Conservation (phyloP, 1,284 basidiomycete genomes). For the Abortiporus biennis region DNA sequence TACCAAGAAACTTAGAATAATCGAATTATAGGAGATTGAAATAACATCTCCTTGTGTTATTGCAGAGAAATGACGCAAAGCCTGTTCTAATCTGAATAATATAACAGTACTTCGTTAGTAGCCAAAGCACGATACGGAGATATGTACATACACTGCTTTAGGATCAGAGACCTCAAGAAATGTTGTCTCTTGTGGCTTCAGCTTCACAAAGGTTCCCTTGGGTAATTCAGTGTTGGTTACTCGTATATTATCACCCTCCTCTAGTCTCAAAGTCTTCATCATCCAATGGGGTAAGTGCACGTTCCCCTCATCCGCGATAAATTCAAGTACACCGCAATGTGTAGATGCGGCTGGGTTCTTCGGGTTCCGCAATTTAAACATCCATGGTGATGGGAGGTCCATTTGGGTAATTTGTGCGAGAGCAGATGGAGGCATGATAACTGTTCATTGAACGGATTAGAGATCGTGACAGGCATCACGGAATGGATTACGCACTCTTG, state of each 20-base stretch:
- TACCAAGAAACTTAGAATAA: constrained; percentile 92
- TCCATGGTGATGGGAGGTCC: constrained; percentile 93
- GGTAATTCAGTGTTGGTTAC: constrained; percentile 84
- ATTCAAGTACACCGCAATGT: constrained; percentile 96
- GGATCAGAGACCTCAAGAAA: constrained; percentile 95
- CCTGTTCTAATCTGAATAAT: constrained; percentile 78
- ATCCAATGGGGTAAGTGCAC: constrained; percentile 99
- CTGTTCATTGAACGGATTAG: constrained; percentile 33
- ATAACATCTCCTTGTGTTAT: constrained; percentile 89
- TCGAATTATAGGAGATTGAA: constrained; percentile 88
- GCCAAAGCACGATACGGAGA: neutral
- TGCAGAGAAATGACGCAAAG: constrained; percentile 89
- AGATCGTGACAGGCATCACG: constrained; percentile 1
- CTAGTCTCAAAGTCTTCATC: constrained; percentile 93
- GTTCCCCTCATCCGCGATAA: constrained; percentile 95
- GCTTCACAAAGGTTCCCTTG: constrained; percentile 95
- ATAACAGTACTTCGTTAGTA: constrained; percentile 2
- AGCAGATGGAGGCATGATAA: constrained; percentile 96
- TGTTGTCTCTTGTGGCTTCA: constrained; percentile 93
- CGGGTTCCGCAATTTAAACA: constrained; percentile 93
- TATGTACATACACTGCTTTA: constrained; percentile 79
- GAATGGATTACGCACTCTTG: constrained; percentile 71
- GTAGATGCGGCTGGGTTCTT: constrained; percentile 83
- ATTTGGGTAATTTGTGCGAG: constrained; percentile 84
- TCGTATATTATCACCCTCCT: constrained; percentile 93